Percentiles rank a stretch among this genome's conserved stretches.
These are phyloP conservation scores for Monilinia fructigena DNA, from an alignment of 2,329 filamentous ascomycete species.

Conservation along the genomic window DNA sequence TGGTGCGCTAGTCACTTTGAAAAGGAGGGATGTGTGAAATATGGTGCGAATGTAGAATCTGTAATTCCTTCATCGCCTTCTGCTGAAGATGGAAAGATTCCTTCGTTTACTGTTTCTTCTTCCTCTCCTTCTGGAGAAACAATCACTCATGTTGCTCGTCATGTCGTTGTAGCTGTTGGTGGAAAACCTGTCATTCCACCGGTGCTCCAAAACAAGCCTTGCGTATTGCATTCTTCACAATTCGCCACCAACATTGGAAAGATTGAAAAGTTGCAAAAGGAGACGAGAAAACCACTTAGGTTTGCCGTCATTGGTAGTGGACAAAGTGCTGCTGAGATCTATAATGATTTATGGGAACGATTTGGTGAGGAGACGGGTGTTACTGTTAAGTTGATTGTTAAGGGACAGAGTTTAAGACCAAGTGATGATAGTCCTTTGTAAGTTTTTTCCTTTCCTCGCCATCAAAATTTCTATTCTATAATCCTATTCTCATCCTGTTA, in stretches of 20 bases:
- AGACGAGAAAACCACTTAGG: slow-evolving; percentile 28
- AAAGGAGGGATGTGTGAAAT: slow-evolving; percentile 55
- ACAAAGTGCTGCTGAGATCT: slow-evolving; percentile 94
- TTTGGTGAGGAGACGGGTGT: slow-evolving; percentile 74
- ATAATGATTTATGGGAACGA: slow-evolving; percentile 77
- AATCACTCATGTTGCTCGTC: slow-evolving; percentile 44
- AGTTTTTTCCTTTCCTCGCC: slow-evolving; percentile 42
- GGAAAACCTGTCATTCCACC: slow-evolving; percentile 69
- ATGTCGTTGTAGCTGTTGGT: slow-evolving; percentile 64
- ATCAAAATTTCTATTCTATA: neutral
- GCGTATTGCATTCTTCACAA: slow-evolving; percentile 84
- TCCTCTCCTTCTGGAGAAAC: slow-evolving; percentile 42
- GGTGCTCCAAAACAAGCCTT: slow-evolving; percentile 66
- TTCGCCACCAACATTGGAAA: slow-evolving; percentile 66
- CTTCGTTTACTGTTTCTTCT: slow-evolving; percentile 38
- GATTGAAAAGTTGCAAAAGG: slow-evolving; percentile 46
- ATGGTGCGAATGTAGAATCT: slow-evolving; percentile 75
- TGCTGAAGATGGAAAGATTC: slow-evolving; percentile 35
- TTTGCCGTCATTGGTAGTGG: slow-evolving; percentile 86
- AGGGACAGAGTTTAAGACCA: slow-evolving; percentile 77
- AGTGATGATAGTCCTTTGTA: slow-evolving; percentile 96
- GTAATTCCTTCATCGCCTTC: slow-evolving; percentile 28
- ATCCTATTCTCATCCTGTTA: neutral
- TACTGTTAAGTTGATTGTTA: slow-evolving; percentile 74
- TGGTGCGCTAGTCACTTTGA: slow-evolving; percentile 86